A percentile compares a stretch with the other conserved stretches of the same genome.
These are phyloP conservation scores for Ampelocalamus luodianensis DNA, from an alignment of 176 grass and related monocot genomes.

Conservation along the genomic window DNA sequence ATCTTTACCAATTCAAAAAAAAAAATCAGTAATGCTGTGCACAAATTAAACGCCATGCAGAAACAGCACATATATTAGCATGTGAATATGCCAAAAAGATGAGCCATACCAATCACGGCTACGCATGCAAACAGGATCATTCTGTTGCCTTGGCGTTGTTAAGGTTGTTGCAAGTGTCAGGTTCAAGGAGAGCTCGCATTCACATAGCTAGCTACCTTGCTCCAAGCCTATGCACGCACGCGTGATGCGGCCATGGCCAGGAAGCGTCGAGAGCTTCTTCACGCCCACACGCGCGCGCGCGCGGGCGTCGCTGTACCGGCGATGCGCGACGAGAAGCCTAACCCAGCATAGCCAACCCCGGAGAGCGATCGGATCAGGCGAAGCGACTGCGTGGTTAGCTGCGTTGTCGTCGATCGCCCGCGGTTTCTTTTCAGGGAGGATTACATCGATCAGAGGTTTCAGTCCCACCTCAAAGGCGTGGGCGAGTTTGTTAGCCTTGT, in stretches of 20 bases:
- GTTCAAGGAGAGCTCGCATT: neutral
- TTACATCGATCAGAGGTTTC: constrained; percentile 22
- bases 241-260: neutral
- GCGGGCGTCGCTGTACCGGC: neutral
- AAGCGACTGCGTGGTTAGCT: constrained; percentile 36
- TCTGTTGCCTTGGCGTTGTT: constrained; percentile 58
- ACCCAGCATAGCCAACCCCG: constrained; percentile 37
- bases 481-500: constrained; percentile 64
- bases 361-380: constrained; percentile 34
- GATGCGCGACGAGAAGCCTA: neutral
- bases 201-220: neutral
- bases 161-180: constrained; percentile 55
- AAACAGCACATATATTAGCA: neutral
- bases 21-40: neutral
- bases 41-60: neutral
- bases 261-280: neutral
- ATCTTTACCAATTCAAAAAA: no score
- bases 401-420: neutral
- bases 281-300: no score
- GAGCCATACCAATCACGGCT: constrained; percentile 42
- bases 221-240: neutral
- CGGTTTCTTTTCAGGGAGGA: neutral
- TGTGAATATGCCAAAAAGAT: constrained; percentile 54
- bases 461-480: constrained; percentile 49
- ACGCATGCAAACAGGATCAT: constrained; percentile 16